A percentile compares a stretch with the other conserved stretches of the same genome.
Evolutionary conservation across 805 yeast genomes (phyloP).

Genomic region (Metschnikowia sp.): DNA sequence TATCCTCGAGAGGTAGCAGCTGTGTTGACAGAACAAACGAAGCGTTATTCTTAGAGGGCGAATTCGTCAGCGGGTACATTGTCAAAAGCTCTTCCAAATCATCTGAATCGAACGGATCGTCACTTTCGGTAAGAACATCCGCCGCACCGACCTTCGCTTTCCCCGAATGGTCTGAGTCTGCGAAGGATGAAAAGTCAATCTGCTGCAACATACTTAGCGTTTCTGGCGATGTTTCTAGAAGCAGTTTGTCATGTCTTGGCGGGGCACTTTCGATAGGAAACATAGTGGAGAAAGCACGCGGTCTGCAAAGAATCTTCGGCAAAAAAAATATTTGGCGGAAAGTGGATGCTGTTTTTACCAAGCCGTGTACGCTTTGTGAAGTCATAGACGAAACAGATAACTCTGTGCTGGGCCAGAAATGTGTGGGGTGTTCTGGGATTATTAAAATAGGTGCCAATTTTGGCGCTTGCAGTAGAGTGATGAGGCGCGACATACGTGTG

Average conservation of each 20-base stretch:
- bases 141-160: neutral
- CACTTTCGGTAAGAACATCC: slow-evolving; percentile 11
- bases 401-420: no score
- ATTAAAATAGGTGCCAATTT: no score
- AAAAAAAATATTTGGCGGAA: no score
- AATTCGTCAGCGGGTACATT: neutral
- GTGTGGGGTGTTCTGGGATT: no score
- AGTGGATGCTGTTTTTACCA: no score
- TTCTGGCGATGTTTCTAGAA: slow-evolving; percentile 11
- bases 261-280: slow-evolving; percentile 1
- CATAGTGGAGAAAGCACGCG: slow-evolving; percentile 4
- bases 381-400: no score
- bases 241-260: neutral
- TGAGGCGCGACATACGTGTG: no score
- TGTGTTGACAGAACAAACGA: neutral
- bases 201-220: slow-evolving; percentile 9
- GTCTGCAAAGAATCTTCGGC: neutral
- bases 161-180: slow-evolving; percentile 8
- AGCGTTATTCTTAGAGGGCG: neutral
- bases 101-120: slow-evolving; percentile 20
- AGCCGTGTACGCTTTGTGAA: no score
- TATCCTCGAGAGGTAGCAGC: no score
- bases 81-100: slow-evolving; percentile 18
- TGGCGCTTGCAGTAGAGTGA: no score
- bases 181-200: slow-evolving; percentile 20